Base-by-base conservation (phyloP, 495 filamentous ascomycete genomes). In the Aspergillus conjunctus region DNA sequence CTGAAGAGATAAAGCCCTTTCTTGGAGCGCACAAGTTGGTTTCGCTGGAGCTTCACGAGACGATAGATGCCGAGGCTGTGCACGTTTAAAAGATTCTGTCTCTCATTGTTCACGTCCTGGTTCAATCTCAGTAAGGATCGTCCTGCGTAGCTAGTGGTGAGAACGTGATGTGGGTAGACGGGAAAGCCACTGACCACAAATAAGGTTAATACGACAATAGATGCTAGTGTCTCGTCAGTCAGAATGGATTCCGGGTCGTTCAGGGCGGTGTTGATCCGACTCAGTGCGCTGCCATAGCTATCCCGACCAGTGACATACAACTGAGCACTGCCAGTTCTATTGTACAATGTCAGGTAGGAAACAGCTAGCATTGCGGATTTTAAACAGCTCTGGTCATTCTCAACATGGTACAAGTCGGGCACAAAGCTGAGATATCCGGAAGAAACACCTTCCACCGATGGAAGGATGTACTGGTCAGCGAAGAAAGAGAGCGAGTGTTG, bases 41-140 rank as follows among this genome's bases (percentile, higher is more conserved):
- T 41, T 7, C 37, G 37, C 37, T 41, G 37, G 37, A 41, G 37
- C 37, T 41, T 41, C 37, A 41, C 37, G 37, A 41, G 37, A 9
- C 37, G 37, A 41, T 41, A 41, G 37, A 41, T 41, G 37, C 37
- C 37, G 37, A 41, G 37, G 37, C 37, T 41, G 37, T 41, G 37
- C 37, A 11, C 37, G 37, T 41, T 41, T 41, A 41, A 41, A 41
- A 41, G 37, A 41, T 41, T 41, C 37, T 41, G 37, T 41, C 37
- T 41, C 37, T 41, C 37, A 41, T 41, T 41, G 37, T 12, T 41
- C 37, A 41, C 37, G 9, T 41, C 37, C 37, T 41, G 37, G 9
- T 41, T n/a, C 37, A 41, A 41, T 9, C 37, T 41, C 37, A 41
- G 37, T 41, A 5, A 41, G 37, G 12, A 41, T 9, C 37, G 3